These are phyloP conservation scores for Vinca minor DNA, from an alignment of 257 asterid species.

Conservation along the genomic window DNA sequence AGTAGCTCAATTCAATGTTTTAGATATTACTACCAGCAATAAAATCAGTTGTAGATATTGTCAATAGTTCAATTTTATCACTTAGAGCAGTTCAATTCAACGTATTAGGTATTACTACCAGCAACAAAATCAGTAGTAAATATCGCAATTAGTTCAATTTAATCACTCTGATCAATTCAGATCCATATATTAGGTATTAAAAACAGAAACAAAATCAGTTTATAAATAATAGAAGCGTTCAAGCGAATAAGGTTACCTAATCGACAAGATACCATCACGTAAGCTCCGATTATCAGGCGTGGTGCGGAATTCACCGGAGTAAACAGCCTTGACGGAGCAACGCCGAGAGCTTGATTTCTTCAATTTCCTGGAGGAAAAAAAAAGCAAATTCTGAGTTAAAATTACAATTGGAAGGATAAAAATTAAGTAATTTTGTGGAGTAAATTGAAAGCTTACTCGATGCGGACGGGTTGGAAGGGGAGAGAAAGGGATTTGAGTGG, in stretches of 20 bases:
- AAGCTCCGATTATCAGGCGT: constrained; percentile 33
- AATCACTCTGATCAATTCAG: too few species aligned
- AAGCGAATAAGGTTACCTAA: constrained; percentile 40
- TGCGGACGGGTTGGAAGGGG: constrained; percentile 34
- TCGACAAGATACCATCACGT: constrained; percentile 70
- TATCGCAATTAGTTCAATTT: too few species aligned
- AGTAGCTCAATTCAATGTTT: background rate
- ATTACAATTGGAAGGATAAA: background rate
- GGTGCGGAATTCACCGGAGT: constrained; percentile 33
- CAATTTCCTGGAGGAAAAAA: constrained; percentile 30
- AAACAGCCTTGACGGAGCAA: constrained; percentile 40
- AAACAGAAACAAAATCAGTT: too few species aligned
- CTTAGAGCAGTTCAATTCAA: too few species aligned
- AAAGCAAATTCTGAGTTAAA: background rate
- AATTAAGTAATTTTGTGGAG: background rate
- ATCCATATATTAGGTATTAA: too few species aligned
- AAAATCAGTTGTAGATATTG: too few species aligned
- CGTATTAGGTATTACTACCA: too few species aligned
- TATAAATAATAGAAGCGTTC: too few species aligned
- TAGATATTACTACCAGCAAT: background rate
- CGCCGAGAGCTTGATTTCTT: constrained; percentile 23
- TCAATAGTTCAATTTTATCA: too few species aligned
- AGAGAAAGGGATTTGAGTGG: constrained; percentile 24
- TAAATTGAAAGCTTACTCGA: constrained; percentile 20
- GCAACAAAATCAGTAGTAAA: too few species aligned